A percentile compares a stretch with the other conserved stretches of the same genome.
These are phyloP conservation scores for Nematocida major DNA, from an alignment of 371 early-diverging fungal species.

Conservation along the genomic window DNA sequence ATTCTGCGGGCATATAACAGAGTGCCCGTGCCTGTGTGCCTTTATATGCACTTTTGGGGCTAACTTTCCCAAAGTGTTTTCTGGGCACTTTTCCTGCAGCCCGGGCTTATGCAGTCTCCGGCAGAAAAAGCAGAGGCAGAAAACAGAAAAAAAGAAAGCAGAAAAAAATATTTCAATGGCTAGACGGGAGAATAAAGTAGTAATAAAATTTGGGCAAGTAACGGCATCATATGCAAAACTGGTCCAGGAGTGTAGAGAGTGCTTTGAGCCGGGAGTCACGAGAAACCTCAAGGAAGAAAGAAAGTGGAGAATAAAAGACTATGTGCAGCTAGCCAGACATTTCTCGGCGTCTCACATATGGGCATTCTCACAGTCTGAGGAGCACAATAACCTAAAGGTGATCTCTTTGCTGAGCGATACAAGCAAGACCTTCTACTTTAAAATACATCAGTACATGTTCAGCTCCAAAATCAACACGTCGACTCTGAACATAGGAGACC, in stretches of 20 bases:
- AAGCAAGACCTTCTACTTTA: constrained; percentile 44
- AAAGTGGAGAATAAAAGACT: constrained; percentile 43
- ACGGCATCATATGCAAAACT: constrained; percentile 40
- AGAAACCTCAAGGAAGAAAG: constrained; percentile 37
- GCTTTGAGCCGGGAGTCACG: constrained; percentile 42
- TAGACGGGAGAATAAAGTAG: constrained; percentile 38
- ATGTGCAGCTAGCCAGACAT: constrained; percentile 37
- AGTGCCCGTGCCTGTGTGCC: too few relatives aligned
- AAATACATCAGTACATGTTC: constrained; percentile 20
- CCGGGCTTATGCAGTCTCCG: not conserved
- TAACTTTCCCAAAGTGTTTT: too few relatives aligned
- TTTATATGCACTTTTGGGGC: too few relatives aligned
- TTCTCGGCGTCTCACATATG: constrained; percentile 44
- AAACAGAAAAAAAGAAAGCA: not conserved
- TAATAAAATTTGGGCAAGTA: constrained; percentile 43
- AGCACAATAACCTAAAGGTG: constrained; percentile 38
- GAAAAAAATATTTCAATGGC: constrained; percentile 32
- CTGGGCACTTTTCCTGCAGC: not conserved
- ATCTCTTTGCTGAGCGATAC: constrained; percentile 12
- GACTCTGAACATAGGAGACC: not conserved
- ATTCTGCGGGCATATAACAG: too few relatives aligned
- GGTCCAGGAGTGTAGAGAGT: constrained; percentile 24
- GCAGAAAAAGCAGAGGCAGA: not conserved
- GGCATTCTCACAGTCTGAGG: constrained; percentile 47
- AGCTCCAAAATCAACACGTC: not conserved